Conservation (phyloP, 441 rosid genomes). For the Arabidopsis hybrid region DNA sequence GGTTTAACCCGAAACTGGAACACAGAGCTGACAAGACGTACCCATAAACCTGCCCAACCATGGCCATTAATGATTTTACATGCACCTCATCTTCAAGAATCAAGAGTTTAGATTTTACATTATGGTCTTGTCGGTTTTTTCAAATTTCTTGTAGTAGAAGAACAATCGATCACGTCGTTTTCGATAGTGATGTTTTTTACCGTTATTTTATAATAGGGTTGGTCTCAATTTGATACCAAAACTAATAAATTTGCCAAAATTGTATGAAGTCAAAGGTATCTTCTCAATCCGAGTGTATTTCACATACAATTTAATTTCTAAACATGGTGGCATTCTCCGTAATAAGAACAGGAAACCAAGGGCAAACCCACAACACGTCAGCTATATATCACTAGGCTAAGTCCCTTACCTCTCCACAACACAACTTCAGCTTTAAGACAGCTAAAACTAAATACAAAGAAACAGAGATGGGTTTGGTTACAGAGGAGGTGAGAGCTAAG, state of each 20-base stretch:
- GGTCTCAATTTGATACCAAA: slow-evolving; percentile 32
- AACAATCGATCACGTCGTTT: neutral
- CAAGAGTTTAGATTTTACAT: neutral
- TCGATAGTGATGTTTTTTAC: neutral
- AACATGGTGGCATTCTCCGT: slow-evolving; percentile 26
- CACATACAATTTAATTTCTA: neutral
- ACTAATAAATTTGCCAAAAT: neutral
- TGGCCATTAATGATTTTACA: slow-evolving; percentile 27
- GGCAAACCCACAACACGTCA: neutral
- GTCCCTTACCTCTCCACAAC: slow-evolving; percentile 27
- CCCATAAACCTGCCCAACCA: slow-evolving; percentile 34
- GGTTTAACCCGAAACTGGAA: neutral
- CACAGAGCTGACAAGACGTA: slow-evolving; percentile 3
- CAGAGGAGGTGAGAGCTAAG: slow-evolving; percentile 72
- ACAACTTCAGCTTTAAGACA: slow-evolving; percentile 20
- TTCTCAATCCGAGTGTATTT: neutral
- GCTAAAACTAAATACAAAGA: slow-evolving; percentile 16
- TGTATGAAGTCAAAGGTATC: neutral
- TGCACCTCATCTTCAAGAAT: neutral
- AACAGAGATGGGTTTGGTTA: slow-evolving; percentile 38
- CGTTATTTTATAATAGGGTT: neutral
- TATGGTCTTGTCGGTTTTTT: neutral
- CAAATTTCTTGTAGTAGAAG: neutral
- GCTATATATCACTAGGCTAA: slow-evolving; percentile 35
- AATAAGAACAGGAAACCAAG: slow-evolving; percentile 14